Percentiles rank a stretch among this genome's conserved stretches.
These are phyloP conservation scores for Saussurea involucrata DNA, from an alignment of 129 eudicot genomes.

Conservation along the genomic window DNA sequence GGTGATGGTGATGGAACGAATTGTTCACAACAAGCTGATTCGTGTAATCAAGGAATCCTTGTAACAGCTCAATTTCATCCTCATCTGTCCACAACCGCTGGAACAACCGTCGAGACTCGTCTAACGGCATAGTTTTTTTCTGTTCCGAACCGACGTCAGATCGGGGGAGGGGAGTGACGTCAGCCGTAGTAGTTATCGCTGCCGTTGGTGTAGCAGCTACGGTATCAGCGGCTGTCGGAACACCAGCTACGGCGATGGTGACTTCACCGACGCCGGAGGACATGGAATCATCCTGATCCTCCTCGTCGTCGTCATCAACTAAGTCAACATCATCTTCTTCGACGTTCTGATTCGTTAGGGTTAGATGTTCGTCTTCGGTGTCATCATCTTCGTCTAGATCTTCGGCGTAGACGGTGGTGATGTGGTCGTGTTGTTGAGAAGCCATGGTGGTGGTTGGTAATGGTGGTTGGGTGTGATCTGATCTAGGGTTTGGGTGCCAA, in stretches of 20 bases:
- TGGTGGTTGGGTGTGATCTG: background rate
- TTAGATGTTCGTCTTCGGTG: constrained; percentile 6
- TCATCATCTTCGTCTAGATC: constrained; percentile 11
- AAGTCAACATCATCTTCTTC: constrained; percentile 8
- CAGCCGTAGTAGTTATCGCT: background rate
- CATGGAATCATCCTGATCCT: constrained; percentile 5
- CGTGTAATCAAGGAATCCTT: constrained; percentile 62
- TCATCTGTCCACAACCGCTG: constrained; percentile 80
- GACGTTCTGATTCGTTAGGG: background rate
- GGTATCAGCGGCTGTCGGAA: background rate
- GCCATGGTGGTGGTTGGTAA: background rate
- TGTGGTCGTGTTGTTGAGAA: constrained; percentile 9
- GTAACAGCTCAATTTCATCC: constrained; percentile 66
- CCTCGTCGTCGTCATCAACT: constrained; percentile 2
- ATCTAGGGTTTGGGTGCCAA: constrained; percentile 9
- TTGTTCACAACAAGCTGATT: constrained; percentile 11
- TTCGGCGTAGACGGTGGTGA: constrained; percentile 2
- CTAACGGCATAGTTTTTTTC: background rate
- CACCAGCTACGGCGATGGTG: constrained; percentile 4
- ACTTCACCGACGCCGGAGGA: constrained; percentile 13
- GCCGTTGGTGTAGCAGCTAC: background rate
- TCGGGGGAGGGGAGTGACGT: background rate
- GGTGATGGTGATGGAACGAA: constrained; percentile 18
- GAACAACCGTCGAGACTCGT: constrained; percentile 25
- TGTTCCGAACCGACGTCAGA: background rate